These are phyloP conservation scores for Chlamydomonas sphaeroides DNA, from an alignment of 139 green algal species.

Conservation along the genomic window DNA sequence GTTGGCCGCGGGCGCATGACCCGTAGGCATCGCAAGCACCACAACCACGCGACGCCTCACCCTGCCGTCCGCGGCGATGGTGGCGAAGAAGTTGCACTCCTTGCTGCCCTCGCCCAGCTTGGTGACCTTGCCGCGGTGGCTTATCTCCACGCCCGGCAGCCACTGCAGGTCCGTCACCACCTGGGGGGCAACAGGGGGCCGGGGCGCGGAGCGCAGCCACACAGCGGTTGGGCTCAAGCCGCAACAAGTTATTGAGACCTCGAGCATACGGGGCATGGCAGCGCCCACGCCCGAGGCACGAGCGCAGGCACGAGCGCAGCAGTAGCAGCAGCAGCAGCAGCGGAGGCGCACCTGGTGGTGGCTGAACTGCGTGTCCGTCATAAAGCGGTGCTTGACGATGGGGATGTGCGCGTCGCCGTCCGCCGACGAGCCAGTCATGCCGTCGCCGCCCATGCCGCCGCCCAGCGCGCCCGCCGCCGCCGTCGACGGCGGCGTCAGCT, in stretches of 20 bases:
- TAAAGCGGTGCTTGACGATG: slow-evolving; percentile 51
- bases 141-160: slow-evolving; percentile 77
- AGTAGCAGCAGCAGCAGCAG: slow-evolving; percentile 80
- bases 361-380: slow-evolving; percentile 63
- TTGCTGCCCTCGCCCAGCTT: slow-evolving; percentile 46
- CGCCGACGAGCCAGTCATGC: background rate
- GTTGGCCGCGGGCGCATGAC: too few relatives aligned
- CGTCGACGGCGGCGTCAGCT: slow-evolving; percentile 41
- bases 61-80: slow-evolving; percentile 65
- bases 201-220: too few relatives aligned
- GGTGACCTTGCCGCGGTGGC: slow-evolving; percentile 45
- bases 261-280: too few relatives aligned
- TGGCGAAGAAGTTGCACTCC: slow-evolving; percentile 85
- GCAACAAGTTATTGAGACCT: too few relatives aligned
- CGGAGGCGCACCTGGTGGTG: slow-evolving; percentile 50
- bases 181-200: background rate
- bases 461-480: background rate
- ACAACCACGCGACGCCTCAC: slow-evolving; percentile 20
- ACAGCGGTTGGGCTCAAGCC: too few relatives aligned
- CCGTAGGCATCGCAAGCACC: too few relatives aligned
- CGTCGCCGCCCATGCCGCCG: background rate
- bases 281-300: too few relatives aligned
- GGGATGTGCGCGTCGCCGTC: slow-evolving; percentile 34
- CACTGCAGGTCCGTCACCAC: slow-evolving; percentile 82
- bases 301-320: too few relatives aligned